These are phyloP conservation scores for Clonostachys rosea DNA, from an alignment of 2,329 filamentous ascomycete genomes.

Conservation along the genomic window DNA sequence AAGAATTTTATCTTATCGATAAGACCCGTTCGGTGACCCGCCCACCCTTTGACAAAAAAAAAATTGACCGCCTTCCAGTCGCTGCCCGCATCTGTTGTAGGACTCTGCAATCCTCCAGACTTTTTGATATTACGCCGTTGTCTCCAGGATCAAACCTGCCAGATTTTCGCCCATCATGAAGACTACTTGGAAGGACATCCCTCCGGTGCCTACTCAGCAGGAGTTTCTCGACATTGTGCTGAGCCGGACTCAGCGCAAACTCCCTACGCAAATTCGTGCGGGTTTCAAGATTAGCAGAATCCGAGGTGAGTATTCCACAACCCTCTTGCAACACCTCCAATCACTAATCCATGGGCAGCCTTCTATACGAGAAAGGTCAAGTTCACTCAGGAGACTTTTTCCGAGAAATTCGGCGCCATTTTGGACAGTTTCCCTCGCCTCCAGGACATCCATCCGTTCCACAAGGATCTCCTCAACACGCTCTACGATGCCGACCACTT, in stretches of 20 bases:
- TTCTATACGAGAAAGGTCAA: slow-evolving; percentile 99
- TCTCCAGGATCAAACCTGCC: too few species aligned
- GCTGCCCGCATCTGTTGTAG: neutral
- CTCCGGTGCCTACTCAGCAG: slow-evolving; percentile 84
- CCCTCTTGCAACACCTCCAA: neutral
- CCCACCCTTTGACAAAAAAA: slow-evolving; percentile 7
- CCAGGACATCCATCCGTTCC: slow-evolving; percentile 93
- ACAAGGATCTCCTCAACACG: slow-evolving; percentile 80
- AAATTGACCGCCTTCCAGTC: slow-evolving; percentile 9
- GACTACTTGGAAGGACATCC: slow-evolving; percentile 71
- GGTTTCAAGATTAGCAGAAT: slow-evolving; percentile 96
- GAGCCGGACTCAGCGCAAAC: slow-evolving; percentile 83
- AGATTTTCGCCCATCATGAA: slow-evolving; percentile 39
- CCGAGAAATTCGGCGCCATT: slow-evolving; percentile 86
- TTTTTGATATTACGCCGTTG: neutral
- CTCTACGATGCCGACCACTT: slow-evolving; percentile 99
- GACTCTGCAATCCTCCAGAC: neutral
- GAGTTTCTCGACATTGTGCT: slow-evolving; percentile 98
- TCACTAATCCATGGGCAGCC: slow-evolving; percentile 32
- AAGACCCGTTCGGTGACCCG: neutral
- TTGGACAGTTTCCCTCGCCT: slow-evolving; percentile 90
- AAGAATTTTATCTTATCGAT: slow-evolving; percentile 3
- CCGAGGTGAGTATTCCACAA: slow-evolving; percentile 39
- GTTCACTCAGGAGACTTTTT: slow-evolving; percentile 94
- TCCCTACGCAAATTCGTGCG: slow-evolving; percentile 92